Evolutionary conservation across 768 basidiomycete genomes (phyloP).

Genomic region (Tylopilus rubrobrunneus): DNA sequence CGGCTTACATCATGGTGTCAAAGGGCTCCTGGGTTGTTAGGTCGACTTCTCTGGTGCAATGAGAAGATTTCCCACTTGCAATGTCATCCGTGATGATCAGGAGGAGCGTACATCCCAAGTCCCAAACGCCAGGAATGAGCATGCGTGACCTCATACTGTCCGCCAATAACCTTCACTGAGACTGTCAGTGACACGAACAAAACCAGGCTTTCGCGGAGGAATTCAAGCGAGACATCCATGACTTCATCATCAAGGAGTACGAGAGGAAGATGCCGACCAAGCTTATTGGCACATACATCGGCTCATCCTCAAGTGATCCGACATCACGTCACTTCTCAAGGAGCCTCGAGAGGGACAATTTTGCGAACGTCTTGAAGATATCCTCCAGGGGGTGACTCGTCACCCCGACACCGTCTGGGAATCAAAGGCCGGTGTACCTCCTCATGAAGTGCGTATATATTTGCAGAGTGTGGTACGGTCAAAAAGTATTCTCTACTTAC

Average conservation of each 20-base stretch:
- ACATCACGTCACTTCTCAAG: conserved; percentile 17
- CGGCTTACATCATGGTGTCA: conserved; percentile 3
- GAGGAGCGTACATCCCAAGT: not conserved
- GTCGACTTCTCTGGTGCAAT: not conserved
- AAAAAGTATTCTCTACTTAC: too few relatives aligned
- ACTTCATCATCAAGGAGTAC: conserved; percentile 12
- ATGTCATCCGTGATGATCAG: conserved; percentile 22
- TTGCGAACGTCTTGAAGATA: conserved; percentile 3
- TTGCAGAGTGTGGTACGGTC: too few relatives aligned
- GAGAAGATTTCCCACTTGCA: conserved; percentile 8
- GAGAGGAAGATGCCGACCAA: conserved; percentile 20
- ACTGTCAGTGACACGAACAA: not conserved
- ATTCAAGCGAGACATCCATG: conserved; percentile 11
- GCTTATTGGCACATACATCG: conserved; percentile 25
- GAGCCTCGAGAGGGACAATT: conserved; percentile 14
- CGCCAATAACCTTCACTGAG: not conserved
- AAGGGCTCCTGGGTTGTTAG: conserved; percentile 6
- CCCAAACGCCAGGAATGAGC: not conserved
- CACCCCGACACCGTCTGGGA: not conserved
- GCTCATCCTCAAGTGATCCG: conserved; percentile 17
- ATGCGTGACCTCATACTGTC: conserved; percentile 2
- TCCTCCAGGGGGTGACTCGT: not conserved
- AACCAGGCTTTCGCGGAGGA: conserved; percentile 9
- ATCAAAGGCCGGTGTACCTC: too few relatives aligned
- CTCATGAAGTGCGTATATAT: too few relatives aligned